phyloP scores from a whole-genome alignment of 2,329 filamentous ascomycete species.

The Fusarium keratoplasticum region DNA sequence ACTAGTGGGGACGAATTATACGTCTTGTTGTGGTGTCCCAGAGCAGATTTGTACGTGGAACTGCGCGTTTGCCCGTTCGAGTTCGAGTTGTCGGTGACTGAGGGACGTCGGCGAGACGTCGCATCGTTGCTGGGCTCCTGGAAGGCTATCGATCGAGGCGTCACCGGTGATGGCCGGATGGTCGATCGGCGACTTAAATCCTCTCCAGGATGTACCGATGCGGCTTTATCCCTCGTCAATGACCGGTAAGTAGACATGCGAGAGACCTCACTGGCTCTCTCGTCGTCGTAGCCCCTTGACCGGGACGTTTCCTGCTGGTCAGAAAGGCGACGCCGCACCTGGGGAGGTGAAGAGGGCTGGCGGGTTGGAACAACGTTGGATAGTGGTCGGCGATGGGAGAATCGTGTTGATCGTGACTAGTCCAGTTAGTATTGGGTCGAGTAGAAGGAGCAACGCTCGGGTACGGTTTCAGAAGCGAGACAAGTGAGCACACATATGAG shows the following conservation, averaged over 20 bases:
- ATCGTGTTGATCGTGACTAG: conserved; percentile 62
- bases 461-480: background rate
- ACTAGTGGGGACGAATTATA: conserved; percentile 73
- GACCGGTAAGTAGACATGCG: conserved; percentile 60
- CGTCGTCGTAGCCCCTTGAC: conserved; percentile 56
- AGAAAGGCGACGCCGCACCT: conserved; percentile 64
- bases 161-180: conserved; percentile 58
- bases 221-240: conserved; percentile 56
- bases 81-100: conserved; percentile 58
- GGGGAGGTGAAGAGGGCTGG: conserved; percentile 63
- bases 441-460: conserved; percentile 10
- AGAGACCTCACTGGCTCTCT: conserved; percentile 53
- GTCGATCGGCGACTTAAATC: conserved; percentile 51
- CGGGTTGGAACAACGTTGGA: conserved; percentile 63
- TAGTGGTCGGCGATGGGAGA: conserved; percentile 63
- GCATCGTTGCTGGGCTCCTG: conserved; percentile 56
- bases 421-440: conserved; percentile 31
- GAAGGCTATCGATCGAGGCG: conserved; percentile 60
- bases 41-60: conserved; percentile 55
- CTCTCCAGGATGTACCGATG: conserved; percentile 53
- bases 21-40: conserved; percentile 46
- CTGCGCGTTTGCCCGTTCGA: conserved; percentile 55
- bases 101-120: conserved; percentile 53
- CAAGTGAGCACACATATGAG: conserved; percentile 2
- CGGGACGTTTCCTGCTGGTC: conserved; percentile 64